phyloP scores from a whole-genome alignment of 2,329 filamentous ascomycete species.

The Rosellinia necatrix region DNA sequence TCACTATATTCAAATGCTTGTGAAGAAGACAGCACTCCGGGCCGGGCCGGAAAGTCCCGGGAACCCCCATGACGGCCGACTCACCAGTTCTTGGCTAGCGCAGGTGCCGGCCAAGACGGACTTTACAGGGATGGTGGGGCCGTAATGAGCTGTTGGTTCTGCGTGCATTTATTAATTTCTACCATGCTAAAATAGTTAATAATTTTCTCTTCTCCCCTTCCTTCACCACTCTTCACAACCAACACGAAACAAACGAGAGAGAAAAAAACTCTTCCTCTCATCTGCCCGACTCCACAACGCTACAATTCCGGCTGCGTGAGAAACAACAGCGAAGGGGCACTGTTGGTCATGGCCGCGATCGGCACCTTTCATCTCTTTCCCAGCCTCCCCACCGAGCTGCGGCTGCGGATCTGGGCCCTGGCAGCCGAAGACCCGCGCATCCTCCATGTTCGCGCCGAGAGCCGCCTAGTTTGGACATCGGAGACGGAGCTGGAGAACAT shows the following conservation, averaged over 20 bases:
- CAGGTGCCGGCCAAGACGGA: too few species aligned
- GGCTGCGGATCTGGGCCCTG: slow-evolving; percentile 4
- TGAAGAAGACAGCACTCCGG: too few species aligned
- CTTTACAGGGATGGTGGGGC: too few species aligned
- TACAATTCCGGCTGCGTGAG: not conserved
- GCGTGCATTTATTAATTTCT: too few species aligned
- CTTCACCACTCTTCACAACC: not conserved
- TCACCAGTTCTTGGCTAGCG: too few species aligned
- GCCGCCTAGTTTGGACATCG: not conserved
- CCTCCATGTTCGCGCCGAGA: not conserved
- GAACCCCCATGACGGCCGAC: too few species aligned
- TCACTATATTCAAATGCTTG: too few species aligned
- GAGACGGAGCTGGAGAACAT: not conserved
- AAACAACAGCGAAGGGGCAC: not conserved
- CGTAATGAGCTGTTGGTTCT: too few species aligned
- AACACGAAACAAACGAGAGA: not conserved
- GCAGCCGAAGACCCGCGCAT: not conserved
- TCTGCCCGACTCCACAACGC: not conserved
- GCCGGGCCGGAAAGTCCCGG: too few species aligned
- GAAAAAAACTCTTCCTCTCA: not conserved
- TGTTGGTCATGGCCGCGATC: not conserved
- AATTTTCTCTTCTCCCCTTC: too few species aligned
- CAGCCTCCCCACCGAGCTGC: slow-evolving; percentile 1
- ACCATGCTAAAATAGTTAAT: too few species aligned
- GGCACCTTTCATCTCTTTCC: slow-evolving; percentile 4